Conservation (phyloP, 75 land plant species). For the Sequoia sempervirens region DNA sequence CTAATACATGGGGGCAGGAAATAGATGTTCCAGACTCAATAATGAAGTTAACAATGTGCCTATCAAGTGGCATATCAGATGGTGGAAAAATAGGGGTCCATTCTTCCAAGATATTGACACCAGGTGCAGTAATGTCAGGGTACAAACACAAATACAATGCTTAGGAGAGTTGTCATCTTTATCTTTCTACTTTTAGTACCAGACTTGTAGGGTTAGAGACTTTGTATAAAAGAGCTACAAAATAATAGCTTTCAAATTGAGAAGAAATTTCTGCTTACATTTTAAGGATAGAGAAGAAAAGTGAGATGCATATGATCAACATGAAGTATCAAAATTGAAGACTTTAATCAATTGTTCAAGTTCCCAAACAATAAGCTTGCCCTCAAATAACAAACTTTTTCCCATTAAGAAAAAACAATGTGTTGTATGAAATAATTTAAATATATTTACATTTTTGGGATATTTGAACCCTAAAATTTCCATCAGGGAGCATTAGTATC, state of each 20-base stretch:
- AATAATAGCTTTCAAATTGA: background rate
- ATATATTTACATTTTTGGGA: background rate
- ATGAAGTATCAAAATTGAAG: background rate
- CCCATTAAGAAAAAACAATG: background rate
- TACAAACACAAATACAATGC: conserved; percentile 6
- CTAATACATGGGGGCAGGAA: conserved; percentile 16
- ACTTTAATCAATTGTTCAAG: background rate
- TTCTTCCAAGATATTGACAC: conserved; percentile 9
- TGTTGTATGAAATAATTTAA: background rate
- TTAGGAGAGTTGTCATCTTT: background rate
- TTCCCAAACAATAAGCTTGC: background rate
- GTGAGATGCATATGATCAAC: background rate
- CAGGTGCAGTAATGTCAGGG: conserved; percentile 12
- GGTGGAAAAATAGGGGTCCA: conserved; percentile 11
- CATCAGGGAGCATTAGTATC: background rate
- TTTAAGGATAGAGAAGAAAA: background rate
- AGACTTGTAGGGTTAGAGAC: background rate
- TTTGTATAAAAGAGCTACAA: background rate
- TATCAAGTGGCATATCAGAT: conserved; percentile 5
- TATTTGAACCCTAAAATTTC: background rate
- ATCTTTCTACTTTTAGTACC: background rate
- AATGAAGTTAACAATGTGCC: conserved; percentile 8
- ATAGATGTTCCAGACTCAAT: conserved; percentile 16
- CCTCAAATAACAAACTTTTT: background rate
- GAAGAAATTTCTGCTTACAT: background rate